Evolutionary conservation across 139 green algal genomes (phyloP), one percentile per base, ranked within the genome.

Genomic region (Chlamydomonas sp.): DNA sequence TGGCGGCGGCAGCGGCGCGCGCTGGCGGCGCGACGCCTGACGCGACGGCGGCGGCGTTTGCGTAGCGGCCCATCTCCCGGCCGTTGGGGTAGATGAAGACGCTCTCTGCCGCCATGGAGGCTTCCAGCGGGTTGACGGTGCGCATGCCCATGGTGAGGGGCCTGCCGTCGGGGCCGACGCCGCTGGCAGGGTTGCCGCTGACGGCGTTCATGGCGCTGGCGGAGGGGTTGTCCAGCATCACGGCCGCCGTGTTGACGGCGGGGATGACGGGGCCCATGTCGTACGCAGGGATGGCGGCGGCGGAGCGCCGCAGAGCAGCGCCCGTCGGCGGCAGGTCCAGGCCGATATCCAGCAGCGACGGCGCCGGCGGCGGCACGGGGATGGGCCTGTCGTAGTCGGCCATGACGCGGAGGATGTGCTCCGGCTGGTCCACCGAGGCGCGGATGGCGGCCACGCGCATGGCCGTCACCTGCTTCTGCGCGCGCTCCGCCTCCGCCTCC

Each of bases 51-150:
- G 85, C 78, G 16, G 64, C 63, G 82, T 79, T 72, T 3, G 69
- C 1, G 72, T 80, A 66, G 15, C 61, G 20, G 6, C 4, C 73
- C 71, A 84, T 17, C n/a, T 91, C 86, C 20, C 74, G 18, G 12
- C 90, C 90, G 62, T 89, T 89, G 49, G 90, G 90, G 79, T 91
- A 93, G 71, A 93, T 91, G 67, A 93, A 90, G 15, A 93, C 83
- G 12, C 76, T 88, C 86, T 93, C 90, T 15, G 86, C 90, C 5
- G 90, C 90, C 79, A 93, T 80, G 83, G 90, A 93, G 0, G 90
- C 86, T 15, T 93, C 90, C 69, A 93, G 79, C 4, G 90, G 90
- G 83, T 93, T 93, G 58, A 91, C 63, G 4, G 84, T 80, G 62
- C 90, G 86, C 77, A 93, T 49, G 64, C 90, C 90, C 86, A 20